Conservation (phyloP, 108 stramenopile species). For the Schizochytrium sp. region DNA sequence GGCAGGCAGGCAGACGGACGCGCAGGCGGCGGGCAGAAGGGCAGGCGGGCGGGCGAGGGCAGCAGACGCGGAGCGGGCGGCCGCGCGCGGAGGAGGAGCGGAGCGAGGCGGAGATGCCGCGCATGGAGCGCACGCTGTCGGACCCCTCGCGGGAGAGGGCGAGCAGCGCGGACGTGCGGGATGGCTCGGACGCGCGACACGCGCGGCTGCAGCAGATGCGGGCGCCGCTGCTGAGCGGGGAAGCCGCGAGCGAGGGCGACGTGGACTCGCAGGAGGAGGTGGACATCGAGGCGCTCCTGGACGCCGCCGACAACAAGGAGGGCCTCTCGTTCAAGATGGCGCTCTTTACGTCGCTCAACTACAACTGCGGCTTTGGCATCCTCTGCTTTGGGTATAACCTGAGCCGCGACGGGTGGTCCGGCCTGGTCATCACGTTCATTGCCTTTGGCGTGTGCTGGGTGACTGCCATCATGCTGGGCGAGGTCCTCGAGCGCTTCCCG, state of each 20-base stretch:
- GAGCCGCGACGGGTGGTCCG: background rate
- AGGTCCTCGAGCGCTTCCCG: background rate
- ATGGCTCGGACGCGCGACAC: background rate
- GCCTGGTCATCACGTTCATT: background rate
- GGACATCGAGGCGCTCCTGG: background rate
- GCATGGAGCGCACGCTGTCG: background rate
- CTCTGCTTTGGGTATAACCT: background rate
- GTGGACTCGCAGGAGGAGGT: background rate
- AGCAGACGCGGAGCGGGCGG: too few species aligned
- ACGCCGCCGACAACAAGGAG: background rate
- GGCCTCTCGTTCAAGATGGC: background rate
- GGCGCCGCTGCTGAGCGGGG: background rate
- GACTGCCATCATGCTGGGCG: background rate
- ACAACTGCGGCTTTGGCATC: background rate
- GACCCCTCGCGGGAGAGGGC: background rate
- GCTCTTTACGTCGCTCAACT: constrained; percentile 16
- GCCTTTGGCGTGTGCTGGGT: background rate
- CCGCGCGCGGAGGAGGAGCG: too few species aligned
- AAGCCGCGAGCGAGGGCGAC: background rate
- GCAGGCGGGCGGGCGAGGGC: too few species aligned
- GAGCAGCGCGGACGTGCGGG: background rate
- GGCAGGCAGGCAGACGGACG: too few species aligned
- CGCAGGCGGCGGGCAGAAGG: too few species aligned
- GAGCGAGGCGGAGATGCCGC: background rate
- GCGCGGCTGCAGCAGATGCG: background rate